phyloP scores from a whole-genome alignment of 371 early-diverging fungal species.

The Nematocida sp. region DNA sequence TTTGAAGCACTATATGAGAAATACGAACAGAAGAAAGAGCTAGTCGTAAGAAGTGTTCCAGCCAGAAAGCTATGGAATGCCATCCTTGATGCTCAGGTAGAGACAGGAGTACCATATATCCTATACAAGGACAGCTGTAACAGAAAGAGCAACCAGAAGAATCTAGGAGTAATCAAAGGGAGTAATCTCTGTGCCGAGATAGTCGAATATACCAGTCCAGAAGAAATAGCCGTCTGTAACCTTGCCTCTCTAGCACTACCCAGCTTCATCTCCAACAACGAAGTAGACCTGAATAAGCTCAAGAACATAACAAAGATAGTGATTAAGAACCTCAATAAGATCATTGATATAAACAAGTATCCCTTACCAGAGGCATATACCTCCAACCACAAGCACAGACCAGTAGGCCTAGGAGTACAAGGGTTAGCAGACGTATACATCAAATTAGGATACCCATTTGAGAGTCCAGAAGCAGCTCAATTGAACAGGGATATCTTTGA shows the following conservation, averaged over 20 bases:
- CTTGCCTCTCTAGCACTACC: constrained; percentile 91
- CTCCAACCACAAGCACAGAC: constrained; percentile 87
- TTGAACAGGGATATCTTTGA: constrained; percentile 88
- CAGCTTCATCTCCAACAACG: constrained; percentile 74
- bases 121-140: constrained; percentile 97
- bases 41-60: constrained; percentile 70
- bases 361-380: constrained; percentile 78
- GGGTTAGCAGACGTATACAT: constrained; percentile 96
- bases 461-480: constrained; percentile 76
- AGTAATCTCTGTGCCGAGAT: constrained; percentile 73
- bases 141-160: constrained; percentile 83
- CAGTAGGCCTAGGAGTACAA: constrained; percentile 95
- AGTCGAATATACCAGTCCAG: constrained; percentile 83
- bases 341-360: constrained; percentile 92
- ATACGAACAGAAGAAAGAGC: constrained; percentile 75
- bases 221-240: constrained; percentile 98
- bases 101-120: constrained; percentile 97
- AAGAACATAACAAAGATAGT: constrained; percentile 73
- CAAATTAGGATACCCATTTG: constrained; percentile 85
- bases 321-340: constrained; percentile 81
- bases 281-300: constrained; percentile 64
- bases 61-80: constrained; percentile 97
- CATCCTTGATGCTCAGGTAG: constrained; percentile 89
- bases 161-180: constrained; percentile 87
- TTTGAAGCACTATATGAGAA: constrained; percentile 77